Percentiles rank a stretch among this genome's conserved stretches.
These are phyloP conservation scores for Nitzschia sp. DNA, from an alignment of 108 stramenopile genomes.

Conservation along the genomic window DNA sequence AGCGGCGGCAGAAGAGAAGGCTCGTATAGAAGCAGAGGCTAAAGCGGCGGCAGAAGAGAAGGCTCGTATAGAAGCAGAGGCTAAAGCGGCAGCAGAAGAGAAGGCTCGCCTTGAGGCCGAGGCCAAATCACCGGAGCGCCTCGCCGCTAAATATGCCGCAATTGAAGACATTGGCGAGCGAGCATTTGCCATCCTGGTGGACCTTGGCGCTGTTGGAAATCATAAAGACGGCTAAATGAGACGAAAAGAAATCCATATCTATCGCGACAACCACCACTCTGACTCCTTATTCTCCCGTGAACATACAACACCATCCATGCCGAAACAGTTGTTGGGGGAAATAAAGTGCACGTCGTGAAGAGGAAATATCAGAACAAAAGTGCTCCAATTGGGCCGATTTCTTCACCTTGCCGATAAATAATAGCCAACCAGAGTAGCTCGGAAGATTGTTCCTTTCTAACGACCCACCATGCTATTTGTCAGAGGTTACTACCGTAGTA, in stretches of 20 bases:
- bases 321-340: no score
- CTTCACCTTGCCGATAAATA: no score
- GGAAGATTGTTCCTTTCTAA: no score
- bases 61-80: neutral
- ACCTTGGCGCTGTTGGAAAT: slow-evolving; percentile 42
- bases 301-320: no score
- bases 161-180: slow-evolving; percentile 54
- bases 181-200: slow-evolving; percentile 51
- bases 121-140: neutral
- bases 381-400: no score
- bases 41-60: neutral
- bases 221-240: neutral
- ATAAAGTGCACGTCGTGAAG: slow-evolving; percentile 3
- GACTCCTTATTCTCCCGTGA: no score
- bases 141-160: slow-evolving; percentile 48
- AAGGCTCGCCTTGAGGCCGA: neutral
- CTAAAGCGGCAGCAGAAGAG: neutral
- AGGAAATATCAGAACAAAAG: no score
- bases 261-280: no score
- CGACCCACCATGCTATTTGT: no score
- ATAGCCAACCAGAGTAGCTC: no score
- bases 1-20: neutral
- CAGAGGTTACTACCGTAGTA: no score
- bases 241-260: neutral
- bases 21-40: neutral